Conservation (phyloP, 768 basidiomycete species). For the Boletus reticuloceps region DNA sequence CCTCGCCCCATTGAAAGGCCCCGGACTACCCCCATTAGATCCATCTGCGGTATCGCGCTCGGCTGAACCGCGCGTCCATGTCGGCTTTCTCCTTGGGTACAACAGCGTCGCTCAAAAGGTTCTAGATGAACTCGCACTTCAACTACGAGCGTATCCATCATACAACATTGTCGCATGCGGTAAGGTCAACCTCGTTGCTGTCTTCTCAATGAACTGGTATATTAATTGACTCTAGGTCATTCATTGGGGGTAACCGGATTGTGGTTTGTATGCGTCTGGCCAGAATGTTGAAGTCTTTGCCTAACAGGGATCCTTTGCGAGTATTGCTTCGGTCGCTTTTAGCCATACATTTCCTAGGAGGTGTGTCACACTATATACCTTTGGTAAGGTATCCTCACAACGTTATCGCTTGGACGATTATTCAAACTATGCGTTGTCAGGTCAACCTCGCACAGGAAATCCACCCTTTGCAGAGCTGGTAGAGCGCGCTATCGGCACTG, state of each 20-base stretch:
- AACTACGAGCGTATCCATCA: constrained; percentile 32
- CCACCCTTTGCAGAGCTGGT: constrained; percentile 38
- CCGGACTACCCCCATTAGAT: constrained; percentile 22
- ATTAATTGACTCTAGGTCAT: constrained; percentile 31
- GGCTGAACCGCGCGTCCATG: constrained; percentile 31
- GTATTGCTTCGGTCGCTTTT: constrained; percentile 36
- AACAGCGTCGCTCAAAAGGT: constrained; percentile 31
- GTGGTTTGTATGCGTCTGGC: not conserved
- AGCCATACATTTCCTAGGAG: constrained; percentile 28
- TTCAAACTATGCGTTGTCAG: constrained; percentile 24
- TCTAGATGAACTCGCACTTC: constrained; percentile 26
- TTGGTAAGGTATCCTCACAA: constrained; percentile 31
- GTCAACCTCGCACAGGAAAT: constrained; percentile 51
- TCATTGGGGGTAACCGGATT: constrained; percentile 35
- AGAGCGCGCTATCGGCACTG: constrained; percentile 35
- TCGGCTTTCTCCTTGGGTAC: constrained; percentile 37
- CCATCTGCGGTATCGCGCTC: not conserved
- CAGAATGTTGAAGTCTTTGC: constrained; percentile 3
- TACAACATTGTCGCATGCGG: constrained; percentile 36
- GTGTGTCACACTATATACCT: constrained; percentile 39
- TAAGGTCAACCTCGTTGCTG: constrained; percentile 6
- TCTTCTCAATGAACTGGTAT: not conserved
- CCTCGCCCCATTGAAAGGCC: constrained; percentile 19
- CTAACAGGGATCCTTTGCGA: constrained; percentile 37
- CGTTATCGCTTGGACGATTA: not conserved